Conservation (phyloP, 306 rosid species). For the Lithocarpus polystachyus region DNA sequence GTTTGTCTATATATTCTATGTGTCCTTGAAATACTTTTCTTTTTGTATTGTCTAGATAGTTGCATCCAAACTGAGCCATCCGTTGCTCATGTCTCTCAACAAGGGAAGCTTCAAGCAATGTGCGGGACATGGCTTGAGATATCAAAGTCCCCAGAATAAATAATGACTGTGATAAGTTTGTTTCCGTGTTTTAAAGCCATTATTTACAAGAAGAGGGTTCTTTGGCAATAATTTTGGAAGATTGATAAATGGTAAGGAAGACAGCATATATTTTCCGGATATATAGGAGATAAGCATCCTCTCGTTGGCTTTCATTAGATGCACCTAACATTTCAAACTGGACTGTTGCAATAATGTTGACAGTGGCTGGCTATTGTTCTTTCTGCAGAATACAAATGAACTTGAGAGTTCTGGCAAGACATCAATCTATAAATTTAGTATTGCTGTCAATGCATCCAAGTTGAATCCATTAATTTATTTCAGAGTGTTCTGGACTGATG, state of each 20-base stretch:
- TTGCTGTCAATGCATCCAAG: too few relatives aligned
- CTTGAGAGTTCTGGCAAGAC: too few relatives aligned
- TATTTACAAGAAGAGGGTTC: neutral
- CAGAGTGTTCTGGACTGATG: too few relatives aligned
- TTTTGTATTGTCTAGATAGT: neutral
- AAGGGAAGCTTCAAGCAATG: constrained; percentile 24
- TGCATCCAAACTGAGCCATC: constrained; percentile 19
- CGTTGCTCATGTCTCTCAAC: constrained; percentile 23
- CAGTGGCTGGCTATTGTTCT: too few relatives aligned
- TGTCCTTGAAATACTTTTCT: constrained; percentile 13
- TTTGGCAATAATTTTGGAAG: neutral
- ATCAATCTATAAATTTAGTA: too few relatives aligned
- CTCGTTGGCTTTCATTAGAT: too few relatives aligned
- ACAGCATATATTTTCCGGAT: neutral
- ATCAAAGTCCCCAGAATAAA: constrained; percentile 15
- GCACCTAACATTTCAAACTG: too few relatives aligned
- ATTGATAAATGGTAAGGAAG: neutral
- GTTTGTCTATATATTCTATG: constrained; percentile 27
- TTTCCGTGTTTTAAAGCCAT: constrained; percentile 15
- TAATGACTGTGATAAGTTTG: neutral
- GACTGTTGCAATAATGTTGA: too few relatives aligned
- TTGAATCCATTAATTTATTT: too few relatives aligned
- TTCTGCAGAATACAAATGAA: too few relatives aligned
- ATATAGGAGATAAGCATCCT: neutral
- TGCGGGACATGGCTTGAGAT: constrained; percentile 21